Evolutionary conservation across 1,284 basidiomycete species (phyloP).

Genomic region (Austroboletus novae-zelandiae): DNA sequence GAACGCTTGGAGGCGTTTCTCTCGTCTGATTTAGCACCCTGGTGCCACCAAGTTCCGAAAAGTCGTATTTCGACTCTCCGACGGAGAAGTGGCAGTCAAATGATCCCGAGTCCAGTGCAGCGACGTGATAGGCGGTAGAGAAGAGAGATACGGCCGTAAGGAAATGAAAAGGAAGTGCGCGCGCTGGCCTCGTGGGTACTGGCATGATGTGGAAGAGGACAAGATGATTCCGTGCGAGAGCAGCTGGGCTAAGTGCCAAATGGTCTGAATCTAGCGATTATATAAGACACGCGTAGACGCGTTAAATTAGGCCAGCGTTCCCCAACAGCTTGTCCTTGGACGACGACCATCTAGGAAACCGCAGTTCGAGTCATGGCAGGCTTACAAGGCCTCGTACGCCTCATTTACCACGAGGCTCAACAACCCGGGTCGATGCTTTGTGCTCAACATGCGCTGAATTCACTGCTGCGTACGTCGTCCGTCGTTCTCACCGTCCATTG

Average conservation of each 20-base stretch:
- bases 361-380: constrained; percentile 46
- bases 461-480: constrained; percentile 58
- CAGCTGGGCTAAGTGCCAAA: background rate
- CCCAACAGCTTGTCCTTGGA: constrained; percentile 10
- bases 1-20: constrained; percentile 48
- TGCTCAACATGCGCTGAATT: constrained; percentile 83
- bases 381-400: constrained; percentile 49
- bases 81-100: constrained; percentile 57
- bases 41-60: constrained; percentile 52
- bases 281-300: constrained; percentile 39
- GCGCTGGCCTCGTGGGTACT: constrained; percentile 10
- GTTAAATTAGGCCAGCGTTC: constrained; percentile 18
- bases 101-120: constrained; percentile 37
- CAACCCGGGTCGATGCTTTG: constrained; percentile 78
- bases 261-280: constrained; percentile 20
- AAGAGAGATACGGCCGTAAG: constrained; percentile 36
- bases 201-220: background rate
- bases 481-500: constrained; percentile 2
- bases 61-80: constrained; percentile 54
- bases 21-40: constrained; percentile 41
- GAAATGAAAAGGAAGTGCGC: constrained; percentile 9
- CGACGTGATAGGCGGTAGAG: constrained; percentile 27
- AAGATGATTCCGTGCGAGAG: background rate
- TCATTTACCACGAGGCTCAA: constrained; percentile 77
- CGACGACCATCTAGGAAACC: constrained; percentile 14